Conservation (phyloP, 768 basidiomycete genomes). For the Clitopilus passeckerianus region DNA sequence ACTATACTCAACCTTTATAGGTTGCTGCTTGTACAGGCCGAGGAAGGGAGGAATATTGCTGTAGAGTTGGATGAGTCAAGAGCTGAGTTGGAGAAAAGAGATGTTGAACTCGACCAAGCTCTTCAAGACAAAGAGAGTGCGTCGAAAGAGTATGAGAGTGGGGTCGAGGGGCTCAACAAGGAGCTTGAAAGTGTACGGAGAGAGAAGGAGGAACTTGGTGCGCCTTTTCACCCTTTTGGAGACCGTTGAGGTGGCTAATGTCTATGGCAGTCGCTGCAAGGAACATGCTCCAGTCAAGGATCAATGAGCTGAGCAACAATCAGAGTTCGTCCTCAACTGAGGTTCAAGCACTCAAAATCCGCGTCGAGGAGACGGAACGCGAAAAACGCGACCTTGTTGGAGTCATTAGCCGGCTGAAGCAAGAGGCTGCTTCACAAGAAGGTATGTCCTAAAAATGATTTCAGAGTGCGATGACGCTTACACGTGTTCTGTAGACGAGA, state of each 20-base stretch:
- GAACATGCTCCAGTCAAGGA: background rate
- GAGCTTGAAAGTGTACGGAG: conserved; percentile 53
- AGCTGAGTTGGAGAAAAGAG: conserved; percentile 66
- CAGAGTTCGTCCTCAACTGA: conserved; percentile 62
- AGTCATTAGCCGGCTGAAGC: conserved; percentile 78
- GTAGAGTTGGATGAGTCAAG: conserved; percentile 67
- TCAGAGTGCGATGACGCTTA: background rate
- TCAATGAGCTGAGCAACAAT: conserved; percentile 21
- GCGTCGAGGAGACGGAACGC: conserved; percentile 72
- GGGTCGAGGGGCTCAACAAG: conserved; percentile 45
- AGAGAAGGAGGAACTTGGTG: conserved; percentile 67
- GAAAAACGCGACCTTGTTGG: conserved; percentile 89
- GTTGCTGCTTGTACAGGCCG: conserved; percentile 50
- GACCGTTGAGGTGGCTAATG: background rate
- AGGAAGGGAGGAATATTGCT: conserved; percentile 48
- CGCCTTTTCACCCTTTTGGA: conserved; percentile 16
- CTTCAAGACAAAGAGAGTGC: conserved; percentile 71
- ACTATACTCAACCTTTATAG: conserved; percentile 60
- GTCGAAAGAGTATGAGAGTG: conserved; percentile 49
- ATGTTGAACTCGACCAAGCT: conserved; percentile 82
- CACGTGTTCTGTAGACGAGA: conserved; percentile 48
- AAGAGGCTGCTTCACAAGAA: conserved; percentile 69
- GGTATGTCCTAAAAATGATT: conserved; percentile 40
- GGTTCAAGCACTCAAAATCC: conserved; percentile 50
- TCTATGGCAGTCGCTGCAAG: background rate